Evolutionary conservation across 192 early-diverging fungal genomes (phyloP).

Genomic region (Rhizoclosmatium sp.): DNA sequence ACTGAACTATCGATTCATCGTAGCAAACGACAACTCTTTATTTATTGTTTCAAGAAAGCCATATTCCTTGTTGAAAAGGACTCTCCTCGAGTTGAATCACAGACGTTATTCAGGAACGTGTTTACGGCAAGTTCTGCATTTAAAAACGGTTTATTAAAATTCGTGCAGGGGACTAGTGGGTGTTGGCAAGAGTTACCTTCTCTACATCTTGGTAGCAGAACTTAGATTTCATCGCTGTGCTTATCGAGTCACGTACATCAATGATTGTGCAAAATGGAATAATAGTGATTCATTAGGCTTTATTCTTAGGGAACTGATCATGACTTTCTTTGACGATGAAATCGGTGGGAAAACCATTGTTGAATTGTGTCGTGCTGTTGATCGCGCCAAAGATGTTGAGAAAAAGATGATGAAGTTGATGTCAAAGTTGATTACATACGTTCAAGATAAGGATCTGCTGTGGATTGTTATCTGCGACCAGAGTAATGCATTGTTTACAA

Average conservation of each 20-base stretch:
- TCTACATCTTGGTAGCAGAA: slow-evolving; percentile 35
- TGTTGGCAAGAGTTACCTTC: slow-evolving; percentile 35
- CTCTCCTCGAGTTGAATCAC: neutral
- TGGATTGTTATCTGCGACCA: slow-evolving; percentile 39
- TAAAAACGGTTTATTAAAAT: neutral
- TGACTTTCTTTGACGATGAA: neutral
- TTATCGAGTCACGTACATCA: slow-evolving; percentile 40
- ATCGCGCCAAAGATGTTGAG: neutral
- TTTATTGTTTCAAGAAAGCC: neutral
- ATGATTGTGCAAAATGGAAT: slow-evolving; percentile 26
- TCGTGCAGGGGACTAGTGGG: slow-evolving; percentile 19
- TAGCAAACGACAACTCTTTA: neutral
- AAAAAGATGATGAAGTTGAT: neutral
- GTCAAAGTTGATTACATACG: slow-evolving; percentile 3
- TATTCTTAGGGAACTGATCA: neutral
- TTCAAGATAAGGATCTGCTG: neutral
- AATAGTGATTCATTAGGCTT: neutral
- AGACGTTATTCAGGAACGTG: neutral
- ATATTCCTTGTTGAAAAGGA: neutral
- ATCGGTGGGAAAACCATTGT: neutral
- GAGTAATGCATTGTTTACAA: slow-evolving; percentile 28
- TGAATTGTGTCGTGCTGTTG: neutral
- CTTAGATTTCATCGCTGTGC: slow-evolving; percentile 17
- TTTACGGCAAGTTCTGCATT: slow-evolving; percentile 1
- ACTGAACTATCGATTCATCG: neutral